These are phyloP conservation scores for Lactarius hengduanensis DNA, from an alignment of 768 basidiomycete species.

Conservation along the genomic window DNA sequence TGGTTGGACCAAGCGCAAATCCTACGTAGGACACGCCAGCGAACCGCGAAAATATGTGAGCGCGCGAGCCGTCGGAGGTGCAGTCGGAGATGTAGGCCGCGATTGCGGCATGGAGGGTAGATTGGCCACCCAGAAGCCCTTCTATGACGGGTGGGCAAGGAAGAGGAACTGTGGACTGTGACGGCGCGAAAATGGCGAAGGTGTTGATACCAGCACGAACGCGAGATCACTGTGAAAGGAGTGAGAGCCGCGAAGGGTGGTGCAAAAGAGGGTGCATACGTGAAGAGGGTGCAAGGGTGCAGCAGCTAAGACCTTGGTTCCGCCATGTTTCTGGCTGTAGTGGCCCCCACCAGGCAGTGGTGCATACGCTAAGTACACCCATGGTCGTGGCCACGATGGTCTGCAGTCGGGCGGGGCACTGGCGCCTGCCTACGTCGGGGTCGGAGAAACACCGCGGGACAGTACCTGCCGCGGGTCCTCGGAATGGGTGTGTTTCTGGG, in stretches of 20 bases:
- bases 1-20: conserved; percentile 73
- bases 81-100: conserved; percentile 73
- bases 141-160: conserved; percentile 75
- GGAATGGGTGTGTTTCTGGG: conserved; percentile 34
- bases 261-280: conserved; percentile 54
- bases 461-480: conserved; percentile 42
- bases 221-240: conserved; percentile 59
- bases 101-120: conserved; percentile 59
- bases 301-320: conserved; percentile 65
- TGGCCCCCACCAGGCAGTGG: conserved; percentile 88
- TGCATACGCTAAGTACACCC: conserved; percentile 76
- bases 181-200: conserved; percentile 52
- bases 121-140: conserved; percentile 79
- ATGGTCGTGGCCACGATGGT: conserved; percentile 73
- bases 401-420: conserved; percentile 73
- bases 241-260: conserved; percentile 6
- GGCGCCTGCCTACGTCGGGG: conserved; percentile 61
- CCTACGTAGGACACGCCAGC: conserved; percentile 77
- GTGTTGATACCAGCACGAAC: conserved; percentile 75
- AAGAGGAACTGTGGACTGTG: conserved; percentile 76
- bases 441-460: conserved; percentile 43
- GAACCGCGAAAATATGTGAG: conserved; percentile 56
- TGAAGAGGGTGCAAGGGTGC: conserved; percentile 63
- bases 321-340: conserved; percentile 71
- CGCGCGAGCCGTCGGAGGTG: conserved; percentile 78